Base-by-base conservation (phyloP, 2,329 filamentous ascomycete species). In the Diaporthe sp. region DNA sequence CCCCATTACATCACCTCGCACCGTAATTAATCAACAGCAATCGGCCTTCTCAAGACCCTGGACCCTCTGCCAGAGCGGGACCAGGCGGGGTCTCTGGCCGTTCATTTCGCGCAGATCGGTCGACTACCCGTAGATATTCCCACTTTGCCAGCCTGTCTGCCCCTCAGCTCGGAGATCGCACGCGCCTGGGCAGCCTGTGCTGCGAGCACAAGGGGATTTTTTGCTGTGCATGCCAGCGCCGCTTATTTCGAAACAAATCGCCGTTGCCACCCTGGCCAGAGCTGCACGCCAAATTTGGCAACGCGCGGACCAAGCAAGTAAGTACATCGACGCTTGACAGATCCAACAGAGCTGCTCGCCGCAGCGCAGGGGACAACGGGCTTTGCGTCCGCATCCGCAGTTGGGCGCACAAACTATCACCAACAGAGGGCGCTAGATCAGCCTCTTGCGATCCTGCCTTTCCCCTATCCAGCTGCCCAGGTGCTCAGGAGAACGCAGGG, bases 81-180 rank as follows among this genome's bases (percentile, higher is more conserved):
- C 65, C 65, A 42, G 65, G 65, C 65, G 65, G 65, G 65, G 65
- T 68, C 31, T 42, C 49, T 69, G 65, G 13, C 65, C 31, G 49
- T 25, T 69, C 65, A 69, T 69, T 69, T 69, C 49, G 34, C 65
- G 49, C 65, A 39, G 49, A 69, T 69, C 65, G 65, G 65, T 69
- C 65, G 65, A 69, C 65, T 69, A 31, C 65, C 65, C 46, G 65
- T 55, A 28, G n/a, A 55, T 69, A 55, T 55, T 69, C 49, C 65
- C 65, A 69, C 65, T 42, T 28, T 31, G 65, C 65, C 65, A 69
- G 65, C 65, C 34, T 69, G 61, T 69, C 31, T 55, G 65, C 65
- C 65, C 65, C 31, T 69, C 65, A 68, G 65, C 65, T 68, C 65
- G 49, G 65, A 69, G 65, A 55, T 69, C 46, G 65, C 65, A 53